Base-by-base conservation (phyloP, 345 rosid genomes). In the Corchorus olitorius region DNA sequence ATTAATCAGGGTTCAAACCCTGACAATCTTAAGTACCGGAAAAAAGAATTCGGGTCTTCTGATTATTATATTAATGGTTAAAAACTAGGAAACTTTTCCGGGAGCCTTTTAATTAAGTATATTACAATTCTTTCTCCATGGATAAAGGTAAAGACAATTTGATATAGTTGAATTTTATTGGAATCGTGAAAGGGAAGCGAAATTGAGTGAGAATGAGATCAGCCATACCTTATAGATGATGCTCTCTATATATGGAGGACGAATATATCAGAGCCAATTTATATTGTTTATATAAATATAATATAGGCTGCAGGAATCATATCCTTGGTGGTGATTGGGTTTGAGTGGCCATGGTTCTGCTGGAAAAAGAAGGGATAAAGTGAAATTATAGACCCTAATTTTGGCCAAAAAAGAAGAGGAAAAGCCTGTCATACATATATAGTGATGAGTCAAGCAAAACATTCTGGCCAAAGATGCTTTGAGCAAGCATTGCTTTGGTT, bases 161-260 rank as follows among this genome's bases (percentile, higher is more conserved):
- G 60, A 53, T 53, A 33, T 22, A 17, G 61, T 0, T 17, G 8
- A 35, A 35, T 12, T 34, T 70, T 35, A 53, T 17, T 52, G 45
- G 27, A 70, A n/a, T 53, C 74, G 74, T 70, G 46, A 53, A 35
- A 17, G 33, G 15, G n/a, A 53, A 70, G 74, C 34, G 27, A 70
- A 53, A 53, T 14, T 70, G 73, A 70, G 59, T 6, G 59, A 33
- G 43, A 50, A 50, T 48, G 41, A 27, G 9, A 7, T 27, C 49
- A 8, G 6, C 43, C 43, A 19, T 17, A 45, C 13, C 14, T 14
- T 16, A n/a, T 16, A 16, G 7, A 45, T 43, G 34, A 65, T 45
- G 71, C 71, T 45, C 3, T 45, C 0, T 56, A 6, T 56, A 7
- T n/a, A 12, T 43, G 50, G 12, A 41, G 14, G 8, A 45, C 10